Evolutionary conservation across 1,284 basidiomycete species (phyloP), one percentile per base, ranked within the genome.

Genomic region (Irpex lacteus): DNA sequence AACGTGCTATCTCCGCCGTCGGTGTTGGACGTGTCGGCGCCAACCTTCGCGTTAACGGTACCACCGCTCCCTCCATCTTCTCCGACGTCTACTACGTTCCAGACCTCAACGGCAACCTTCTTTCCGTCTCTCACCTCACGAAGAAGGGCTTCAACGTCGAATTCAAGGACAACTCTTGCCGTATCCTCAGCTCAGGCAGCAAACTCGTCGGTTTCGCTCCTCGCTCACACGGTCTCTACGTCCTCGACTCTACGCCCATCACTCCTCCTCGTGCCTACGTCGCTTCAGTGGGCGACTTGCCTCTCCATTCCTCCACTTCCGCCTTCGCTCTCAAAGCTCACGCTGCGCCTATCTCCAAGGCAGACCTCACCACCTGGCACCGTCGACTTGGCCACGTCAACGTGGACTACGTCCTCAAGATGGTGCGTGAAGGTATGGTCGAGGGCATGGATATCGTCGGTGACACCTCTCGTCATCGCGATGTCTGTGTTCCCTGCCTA

Each of bases 351-450:
- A 49, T 55, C 6, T 62, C 66, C 3, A 64, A 63, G 32, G 68
- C 68, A 0, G 60, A 61, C 21, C 49, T 68, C 5, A 57, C 59
- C 9, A 68, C 68, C 15, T 75, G 73, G 74, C 74, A 75, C 59
- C 60, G 66, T 8, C 66, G 70, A 5, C 68, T 76, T 21, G 68
- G 67, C 8, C 72, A 76, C 59, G 60, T 72, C 5, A 65, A 49
- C 52, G 13, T 63, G 8, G 65, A 68, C 37, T 37, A 60, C 6
- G 59, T 72, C 11, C 52, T 61, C 5, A 50, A 58, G 26, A 68
- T 72, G 64, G 32, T 18, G 19, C 60, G 52, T 55, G 65, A 0
- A 36, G 54, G 4, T 65, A 61, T 36, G 61, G 66, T 70, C 8
- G 60, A 66, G 11, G 70, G 70, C 11, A 67, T 69, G 63, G 37